Percentiles rank a stretch among this genome's conserved stretches.
phyloP scores from a whole-genome alignment of 2,329 filamentous ascomycete species.

The Verticillium tricorpus region DNA sequence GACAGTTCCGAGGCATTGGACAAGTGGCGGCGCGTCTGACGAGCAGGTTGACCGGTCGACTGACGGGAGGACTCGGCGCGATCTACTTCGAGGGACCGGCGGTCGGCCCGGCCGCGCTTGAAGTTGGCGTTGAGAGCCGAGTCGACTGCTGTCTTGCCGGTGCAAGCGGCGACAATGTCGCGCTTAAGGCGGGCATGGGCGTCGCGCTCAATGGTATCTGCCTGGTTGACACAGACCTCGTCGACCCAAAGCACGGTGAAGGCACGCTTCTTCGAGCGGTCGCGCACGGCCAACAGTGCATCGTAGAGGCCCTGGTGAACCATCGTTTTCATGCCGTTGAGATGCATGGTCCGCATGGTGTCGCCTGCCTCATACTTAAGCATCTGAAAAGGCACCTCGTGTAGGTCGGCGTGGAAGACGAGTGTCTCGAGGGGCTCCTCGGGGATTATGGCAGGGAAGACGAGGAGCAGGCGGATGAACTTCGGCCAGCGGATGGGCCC shows the following conservation, averaged over 20 bases:
- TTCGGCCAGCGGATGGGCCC: conserved; percentile 9
- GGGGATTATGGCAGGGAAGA: conserved; percentile 7
- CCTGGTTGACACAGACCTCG: conserved; percentile 12
- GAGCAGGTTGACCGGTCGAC: background rate
- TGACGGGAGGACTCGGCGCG: background rate
- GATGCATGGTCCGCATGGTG: conserved; percentile 5
- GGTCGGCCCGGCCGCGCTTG: background rate
- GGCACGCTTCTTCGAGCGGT: conserved; percentile 5
- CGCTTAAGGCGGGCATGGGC: conserved; percentile 10
- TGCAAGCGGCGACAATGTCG: conserved; percentile 8
- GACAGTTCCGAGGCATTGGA: conserved; percentile 2
- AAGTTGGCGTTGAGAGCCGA: conserved; percentile 3
- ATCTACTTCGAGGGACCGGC: background rate
- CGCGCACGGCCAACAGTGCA: conserved; percentile 11
- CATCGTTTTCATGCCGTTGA: conserved; percentile 9
- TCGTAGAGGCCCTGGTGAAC: conserved; percentile 9
- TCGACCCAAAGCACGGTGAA: conserved; percentile 13
- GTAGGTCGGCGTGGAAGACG: conserved; percentile 14
- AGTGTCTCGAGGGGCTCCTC: conserved; percentile 13
- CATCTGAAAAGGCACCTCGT: conserved; percentile 14
- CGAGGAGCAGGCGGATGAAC: conserved; percentile 12
- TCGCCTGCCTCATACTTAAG: conserved; percentile 8
- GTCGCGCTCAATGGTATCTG: conserved; percentile 8
- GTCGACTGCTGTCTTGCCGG: conserved; percentile 5
- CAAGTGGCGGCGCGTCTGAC: background rate